Evolutionary conservation across 495 filamentous ascomycete species (phyloP), one percentile per base, ranked within the genome.

Genomic region (Penicillium paxilli): DNA sequence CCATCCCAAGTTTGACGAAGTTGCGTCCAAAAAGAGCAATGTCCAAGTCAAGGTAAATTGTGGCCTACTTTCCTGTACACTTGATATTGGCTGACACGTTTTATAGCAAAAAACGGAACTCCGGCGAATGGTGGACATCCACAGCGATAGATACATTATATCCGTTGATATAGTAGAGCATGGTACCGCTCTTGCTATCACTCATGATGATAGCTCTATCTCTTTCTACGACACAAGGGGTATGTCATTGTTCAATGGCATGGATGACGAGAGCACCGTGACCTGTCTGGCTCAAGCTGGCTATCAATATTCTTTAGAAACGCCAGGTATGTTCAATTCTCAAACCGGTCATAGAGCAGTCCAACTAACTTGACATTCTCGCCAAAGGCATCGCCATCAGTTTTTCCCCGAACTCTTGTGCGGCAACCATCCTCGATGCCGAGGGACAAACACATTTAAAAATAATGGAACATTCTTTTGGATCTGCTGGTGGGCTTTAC

Each of bases 381-480:
- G 14, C 17, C 10, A 19, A 37, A 88, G 87, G 81, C 55, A 71
- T 89, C 17, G 77, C 89, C 47, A 80, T 84, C 30, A 82, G 86
- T 14, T 81, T 92, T 49, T 94, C 89, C 7, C 88, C 90, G 0
- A 92, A 87, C 48, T 80, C 83, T 33, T 91, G 85, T 58, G 83
- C 85, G 28, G 76, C 86, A 21, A 82, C 83, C 0, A 76, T 78
- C 44, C 73, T 91, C 23, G 82, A 86, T 51, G 78, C 84, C 49
- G 86, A 90, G 45, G 83, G 84, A 4, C 78, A 82, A 25, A 66
- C 87, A 17, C 82, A 83, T 58, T 78, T 91, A 70, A 81, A 81
- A 47, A 70, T 70, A 11, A 80, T 92, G 69, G 80, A 85, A 24
- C 75, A 80, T 47, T 69, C 71, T 1, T 78, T 76, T 35, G 73